phyloP scores from a whole-genome alignment of 140 eudicot species.

The Senecio squalidus region DNA sequence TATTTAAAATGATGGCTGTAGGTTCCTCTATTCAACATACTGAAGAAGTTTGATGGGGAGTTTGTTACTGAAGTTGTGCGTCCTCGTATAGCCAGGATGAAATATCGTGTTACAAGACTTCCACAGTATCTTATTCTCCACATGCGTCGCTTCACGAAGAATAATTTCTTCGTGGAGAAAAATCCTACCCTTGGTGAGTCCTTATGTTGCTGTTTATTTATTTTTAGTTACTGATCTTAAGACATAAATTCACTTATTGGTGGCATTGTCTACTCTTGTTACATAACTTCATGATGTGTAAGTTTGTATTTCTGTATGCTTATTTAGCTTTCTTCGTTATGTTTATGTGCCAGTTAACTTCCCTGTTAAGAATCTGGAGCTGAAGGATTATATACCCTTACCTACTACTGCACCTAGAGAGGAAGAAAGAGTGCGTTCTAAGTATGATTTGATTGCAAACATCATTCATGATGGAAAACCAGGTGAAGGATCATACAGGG shows the following conservation, averaged over 20 bases:
- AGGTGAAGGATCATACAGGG: slow-evolving; percentile 93
- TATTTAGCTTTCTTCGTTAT: not conserved
- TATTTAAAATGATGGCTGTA: slow-evolving; percentile 16
- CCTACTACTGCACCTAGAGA: slow-evolving; percentile 49
- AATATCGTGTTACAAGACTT: slow-evolving; percentile 82
- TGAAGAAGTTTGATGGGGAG: slow-evolving; percentile 96
- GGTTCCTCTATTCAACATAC: slow-evolving; percentile 95
- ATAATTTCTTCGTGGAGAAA: slow-evolving; percentile 91
- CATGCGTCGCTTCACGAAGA: slow-evolving; percentile 92
- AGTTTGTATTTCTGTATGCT: not conserved
- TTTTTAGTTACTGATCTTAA: not conserved
- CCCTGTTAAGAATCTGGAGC: slow-evolving; percentile 94
- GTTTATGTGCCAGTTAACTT: slow-evolving; percentile 54
- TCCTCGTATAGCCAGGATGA: slow-evolving; percentile 93
- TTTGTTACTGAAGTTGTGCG: slow-evolving; percentile 91
- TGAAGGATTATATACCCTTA: slow-evolving; percentile 88
- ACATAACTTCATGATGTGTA: not conserved
- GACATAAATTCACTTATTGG: not conserved
- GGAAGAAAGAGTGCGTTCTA: slow-evolving; percentile 60
- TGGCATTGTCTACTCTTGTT: not conserved
- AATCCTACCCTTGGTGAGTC: slow-evolving; percentile 94
- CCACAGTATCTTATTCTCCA: slow-evolving; percentile 91
- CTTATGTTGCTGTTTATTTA: not conserved
- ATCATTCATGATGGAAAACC: slow-evolving; percentile 98
- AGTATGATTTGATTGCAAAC: slow-evolving; percentile 89